Evolutionary conservation across 73 alveolate species (phyloP).

Genomic region (Effrenium voratum): DNA sequence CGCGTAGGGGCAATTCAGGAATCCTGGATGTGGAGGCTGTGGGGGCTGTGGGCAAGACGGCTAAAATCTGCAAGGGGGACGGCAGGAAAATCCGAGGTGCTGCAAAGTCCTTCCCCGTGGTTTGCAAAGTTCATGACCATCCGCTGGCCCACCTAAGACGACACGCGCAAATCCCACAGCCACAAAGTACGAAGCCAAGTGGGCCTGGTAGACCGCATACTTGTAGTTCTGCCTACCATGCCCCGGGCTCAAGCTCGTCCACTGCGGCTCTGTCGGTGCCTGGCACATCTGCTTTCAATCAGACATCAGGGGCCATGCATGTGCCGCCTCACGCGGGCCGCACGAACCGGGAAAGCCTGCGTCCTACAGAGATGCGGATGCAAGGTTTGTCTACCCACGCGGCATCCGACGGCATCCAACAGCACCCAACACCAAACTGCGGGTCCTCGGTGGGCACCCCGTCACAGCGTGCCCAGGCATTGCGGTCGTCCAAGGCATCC

Average conservation of each 20-base stretch:
- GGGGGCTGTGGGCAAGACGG: too few relatives aligned
- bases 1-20: too few relatives aligned
- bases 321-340: too few relatives aligned
- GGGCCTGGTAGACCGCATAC: conserved; percentile 3
- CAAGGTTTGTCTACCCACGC: too few relatives aligned
- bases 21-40: too few relatives aligned
- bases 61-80: too few relatives aligned
- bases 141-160: not conserved
- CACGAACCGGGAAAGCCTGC: too few relatives aligned
- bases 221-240: not conserved
- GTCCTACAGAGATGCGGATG: too few relatives aligned
- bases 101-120: conserved; percentile 7
- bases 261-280: conserved; percentile 5
- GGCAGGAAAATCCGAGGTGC: not conserved
- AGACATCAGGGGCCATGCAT: not conserved
- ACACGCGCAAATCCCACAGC: not conserved
- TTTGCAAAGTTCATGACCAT: not conserved
- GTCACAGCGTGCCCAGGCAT: not conserved
- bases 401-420: too few relatives aligned
- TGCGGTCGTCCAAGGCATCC: conserved; percentile 19
- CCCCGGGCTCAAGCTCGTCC: not conserved
- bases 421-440: too few relatives aligned
- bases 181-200: not conserved
- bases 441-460: not conserved
- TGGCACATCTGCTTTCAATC: not conserved